These are phyloP conservation scores for Mycoemilia scoparia DNA, from an alignment of 192 early-diverging fungal species.

Conservation along the genomic window DNA sequence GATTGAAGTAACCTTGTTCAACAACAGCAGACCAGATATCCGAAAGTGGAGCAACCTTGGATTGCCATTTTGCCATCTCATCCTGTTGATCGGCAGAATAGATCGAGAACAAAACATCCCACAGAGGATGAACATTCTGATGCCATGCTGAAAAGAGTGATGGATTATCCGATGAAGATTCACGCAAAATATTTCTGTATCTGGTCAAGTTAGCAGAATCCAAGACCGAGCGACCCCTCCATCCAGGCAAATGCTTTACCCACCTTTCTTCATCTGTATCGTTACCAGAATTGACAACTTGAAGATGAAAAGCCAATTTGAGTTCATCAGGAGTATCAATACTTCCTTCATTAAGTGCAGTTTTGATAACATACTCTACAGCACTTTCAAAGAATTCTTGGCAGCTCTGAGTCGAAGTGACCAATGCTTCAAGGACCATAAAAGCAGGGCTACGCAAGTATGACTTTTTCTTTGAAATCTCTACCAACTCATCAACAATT, in stretches of 20 bases:
- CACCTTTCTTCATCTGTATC: too few relatives aligned
- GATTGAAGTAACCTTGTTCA: slow-evolving; percentile 60
- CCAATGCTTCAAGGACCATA: slow-evolving; percentile 37
- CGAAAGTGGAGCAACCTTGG: slow-evolving; percentile 34
- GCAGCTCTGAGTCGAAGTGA: slow-evolving; percentile 9
- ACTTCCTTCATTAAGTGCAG: slow-evolving; percentile 21
- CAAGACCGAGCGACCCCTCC: slow-evolving; percentile 23
- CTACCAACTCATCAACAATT: slow-evolving; percentile 46
- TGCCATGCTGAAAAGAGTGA: slow-evolving; percentile 37
- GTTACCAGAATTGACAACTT: slow-evolving; percentile 13
- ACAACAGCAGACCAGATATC: slow-evolving; percentile 67
- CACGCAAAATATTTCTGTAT: slow-evolving; percentile 19
- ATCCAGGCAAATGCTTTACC: slow-evolving; percentile 14
- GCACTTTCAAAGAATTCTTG: slow-evolving; percentile 9
- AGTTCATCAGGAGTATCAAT: slow-evolving; percentile 30
- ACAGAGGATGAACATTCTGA: slow-evolving; percentile 68
- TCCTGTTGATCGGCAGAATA: too few relatives aligned
- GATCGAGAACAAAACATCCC: slow-evolving; percentile 56
- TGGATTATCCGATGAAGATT: slow-evolving; percentile 13
- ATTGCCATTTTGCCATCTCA: slow-evolving; percentile 6
- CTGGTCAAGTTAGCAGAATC: slow-evolving; percentile 7
- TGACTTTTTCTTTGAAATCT: slow-evolving; percentile 49
- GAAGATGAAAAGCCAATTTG: slow-evolving; percentile 16
- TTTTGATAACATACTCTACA: slow-evolving; percentile 17
- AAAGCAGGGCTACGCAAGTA: slow-evolving; percentile 69